Percentiles rank a stretch among this genome's conserved stretches.
Conservation (phyloP, 2,329 filamentous ascomycete genomes). For the Ophiostoma tasmaniense region DNA sequence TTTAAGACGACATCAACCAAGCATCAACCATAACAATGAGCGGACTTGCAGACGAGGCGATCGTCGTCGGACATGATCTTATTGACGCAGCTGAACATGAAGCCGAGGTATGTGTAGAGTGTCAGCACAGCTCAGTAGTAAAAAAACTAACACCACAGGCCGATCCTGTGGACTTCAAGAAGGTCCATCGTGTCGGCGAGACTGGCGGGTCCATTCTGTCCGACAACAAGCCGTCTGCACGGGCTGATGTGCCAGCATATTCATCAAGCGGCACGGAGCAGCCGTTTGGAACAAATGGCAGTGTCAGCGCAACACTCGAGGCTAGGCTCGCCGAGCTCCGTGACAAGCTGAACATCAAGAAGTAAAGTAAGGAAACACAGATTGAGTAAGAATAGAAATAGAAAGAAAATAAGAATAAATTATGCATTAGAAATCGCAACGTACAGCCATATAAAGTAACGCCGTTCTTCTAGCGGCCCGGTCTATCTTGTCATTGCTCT, state of each 20-base stretch:
- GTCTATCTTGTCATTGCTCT: neutral
- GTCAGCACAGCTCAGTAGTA: neutral
- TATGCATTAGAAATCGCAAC: neutral
- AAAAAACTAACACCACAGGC: neutral
- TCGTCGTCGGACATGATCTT: slow-evolving; percentile 10
- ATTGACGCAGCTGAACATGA: slow-evolving; percentile 12
- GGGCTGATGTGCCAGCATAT: neutral
- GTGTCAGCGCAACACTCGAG: neutral
- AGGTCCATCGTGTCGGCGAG: slow-evolving; percentile 11
- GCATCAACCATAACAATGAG: neutral
- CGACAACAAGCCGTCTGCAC: neutral
- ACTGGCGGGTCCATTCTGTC: neutral
- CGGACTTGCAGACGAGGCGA: slow-evolving; percentile 8
- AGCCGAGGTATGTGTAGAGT: neutral
- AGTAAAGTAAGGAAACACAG: neutral
- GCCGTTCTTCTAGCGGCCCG: neutral
- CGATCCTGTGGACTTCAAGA: slow-evolving; percentile 11
- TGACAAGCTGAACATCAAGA: neutral
- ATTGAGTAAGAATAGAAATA: no score
- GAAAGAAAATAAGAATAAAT: neutral
- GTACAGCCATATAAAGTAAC: neutral
- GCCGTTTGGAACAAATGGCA: neutral
- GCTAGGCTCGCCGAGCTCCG: neutral
- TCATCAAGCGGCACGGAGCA: neutral
- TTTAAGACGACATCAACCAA: neutral